Evolutionary conservation across 2,329 filamentous ascomycete genomes (phyloP), one percentile per base, ranked within the genome.

Genomic region (Penicillium sp.): DNA sequence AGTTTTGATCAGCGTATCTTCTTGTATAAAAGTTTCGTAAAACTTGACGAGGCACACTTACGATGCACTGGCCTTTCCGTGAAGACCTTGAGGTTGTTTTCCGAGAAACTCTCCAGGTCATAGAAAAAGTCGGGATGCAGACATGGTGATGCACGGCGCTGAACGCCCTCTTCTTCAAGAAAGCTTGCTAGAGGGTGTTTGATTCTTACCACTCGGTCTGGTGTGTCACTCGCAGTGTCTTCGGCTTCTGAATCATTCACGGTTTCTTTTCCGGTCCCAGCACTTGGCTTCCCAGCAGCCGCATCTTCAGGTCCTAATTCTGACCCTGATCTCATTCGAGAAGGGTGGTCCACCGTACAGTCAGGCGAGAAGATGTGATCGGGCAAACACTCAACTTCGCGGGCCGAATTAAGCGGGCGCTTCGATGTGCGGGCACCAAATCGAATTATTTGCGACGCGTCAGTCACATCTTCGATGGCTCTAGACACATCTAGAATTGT

Each of bases 401-500:
- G 35, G 22, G 51, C 39, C 5, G 13, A 16, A 13, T 31, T 16
- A 1, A 22, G 43, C 2, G 41, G 14, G 16, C 22, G 37, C 11
- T 31, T 50, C 11, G 43, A 41, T 2, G 14, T 33, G 33, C 14
- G 16, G 41, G 39, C 6, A 7, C 41, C 56, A n/a, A 50, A 40
- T 27, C 49, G n/a, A 24, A 57, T 71, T 11, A 69, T 40, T 35
- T 65, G 69, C 1, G 73, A 72, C 16, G 71, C 62, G 59, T 73
- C 68, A 4, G 65, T 66, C 19, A 76, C 58, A 22, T 62, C 44
- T 9, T 60, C 60, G 33, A 65, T 68, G 9, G 73, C 56, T 46
- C 60, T 65, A 2, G 72, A 73, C 14, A 76, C 39, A 53, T 77
- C 71, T 39, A 75, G 59, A 16, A 75, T 56, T 1, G 61, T 55